Evolutionary conservation across 2,329 filamentous ascomycete genomes (phyloP), one percentile per base, ranked within the genome.

Genomic region (Colletotrichum sp.): DNA sequence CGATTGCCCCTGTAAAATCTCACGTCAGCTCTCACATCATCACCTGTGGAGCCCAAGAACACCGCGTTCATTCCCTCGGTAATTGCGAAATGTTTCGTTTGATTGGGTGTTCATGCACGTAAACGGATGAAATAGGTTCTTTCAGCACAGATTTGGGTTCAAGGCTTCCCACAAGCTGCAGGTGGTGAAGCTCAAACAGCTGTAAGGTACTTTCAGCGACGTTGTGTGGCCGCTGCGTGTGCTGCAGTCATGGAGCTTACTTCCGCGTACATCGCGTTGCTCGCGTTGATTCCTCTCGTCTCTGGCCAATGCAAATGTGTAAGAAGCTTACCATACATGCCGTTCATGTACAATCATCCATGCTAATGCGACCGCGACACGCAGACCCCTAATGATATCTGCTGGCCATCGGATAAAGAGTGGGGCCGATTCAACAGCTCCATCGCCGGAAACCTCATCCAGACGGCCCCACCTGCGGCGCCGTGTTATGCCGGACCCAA

Each of bases 391-490:
- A 30, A n/a, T 21, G 89, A 91, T 68, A 28, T 78, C 1, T 89
- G 87, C 79, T 92, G 90, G 90, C 90, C 90, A 0, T 83, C 83
- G 0, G 34, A 75, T 4, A 66, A 77, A 9, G 79, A 81, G n/a
- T 92, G 90, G 90, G 78, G 80, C 12, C 66, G 78, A 1, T 85
- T 92, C 74, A 92, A 92, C 78, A 64, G 80, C 43, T 87, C 89
- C 3, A 80, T 92, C 1, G 81, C 82, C 5, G 90, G 90, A 0
- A 82, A 81, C 14, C 82, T 92, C 28, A 83, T 92, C 34, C 83
- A 83, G 2, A 91, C 88, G 0, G 81, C 87, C 2, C 90, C 90
- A 1, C 78, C 90, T 7, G 90, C 84, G 3, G 62, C 69, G 10
- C 69, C 69, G n/a, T 67, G 69, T 32, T 72, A 72, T 52, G 32